phyloP scores from a whole-genome alignment of 2,329 filamentous ascomycete genomes.

The Aureobasidium musti region DNA sequence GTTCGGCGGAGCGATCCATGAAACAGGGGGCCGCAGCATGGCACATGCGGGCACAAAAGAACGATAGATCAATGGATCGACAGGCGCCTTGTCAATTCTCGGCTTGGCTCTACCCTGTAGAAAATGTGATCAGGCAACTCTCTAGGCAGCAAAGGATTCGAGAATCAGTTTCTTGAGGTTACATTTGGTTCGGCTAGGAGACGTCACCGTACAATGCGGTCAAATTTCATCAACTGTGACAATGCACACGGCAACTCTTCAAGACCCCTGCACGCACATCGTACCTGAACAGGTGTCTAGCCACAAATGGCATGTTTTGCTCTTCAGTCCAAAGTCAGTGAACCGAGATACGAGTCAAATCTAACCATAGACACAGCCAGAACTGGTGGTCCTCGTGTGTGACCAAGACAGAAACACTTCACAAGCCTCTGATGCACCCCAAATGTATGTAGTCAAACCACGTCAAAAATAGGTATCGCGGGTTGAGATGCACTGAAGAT shows the following conservation, averaged over 20 bases:
- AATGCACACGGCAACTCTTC: not conserved
- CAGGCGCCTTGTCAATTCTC: not conserved
- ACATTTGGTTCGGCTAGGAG: not conserved
- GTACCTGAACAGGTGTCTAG: not conserved
- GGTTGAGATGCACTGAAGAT: not conserved
- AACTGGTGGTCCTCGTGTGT: not conserved
- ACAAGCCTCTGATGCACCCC: not conserved
- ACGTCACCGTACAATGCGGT: not conserved
- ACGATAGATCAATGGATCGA: not conserved
- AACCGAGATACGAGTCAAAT: not conserved
- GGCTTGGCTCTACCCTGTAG: too few species aligned
- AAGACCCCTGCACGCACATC: not conserved
- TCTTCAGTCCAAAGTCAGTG: not conserved
- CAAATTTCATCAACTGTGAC: not conserved
- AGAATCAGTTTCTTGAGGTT: not conserved
- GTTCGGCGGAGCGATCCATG: not conserved
- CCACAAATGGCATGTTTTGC: not conserved
- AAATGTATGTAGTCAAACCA: not conserved
- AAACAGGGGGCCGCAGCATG: not conserved
- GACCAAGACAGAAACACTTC: not conserved
- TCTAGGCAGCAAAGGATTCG: not conserved
- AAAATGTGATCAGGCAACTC: conserved; percentile 1
- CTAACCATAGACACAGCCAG: not conserved
- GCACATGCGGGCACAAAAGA: not conserved
- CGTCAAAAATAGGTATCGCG: not conserved